These are phyloP conservation scores for Botryosphaeria agaves DNA, from an alignment of 2,329 filamentous ascomycete genomes.

Conservation along the genomic window DNA sequence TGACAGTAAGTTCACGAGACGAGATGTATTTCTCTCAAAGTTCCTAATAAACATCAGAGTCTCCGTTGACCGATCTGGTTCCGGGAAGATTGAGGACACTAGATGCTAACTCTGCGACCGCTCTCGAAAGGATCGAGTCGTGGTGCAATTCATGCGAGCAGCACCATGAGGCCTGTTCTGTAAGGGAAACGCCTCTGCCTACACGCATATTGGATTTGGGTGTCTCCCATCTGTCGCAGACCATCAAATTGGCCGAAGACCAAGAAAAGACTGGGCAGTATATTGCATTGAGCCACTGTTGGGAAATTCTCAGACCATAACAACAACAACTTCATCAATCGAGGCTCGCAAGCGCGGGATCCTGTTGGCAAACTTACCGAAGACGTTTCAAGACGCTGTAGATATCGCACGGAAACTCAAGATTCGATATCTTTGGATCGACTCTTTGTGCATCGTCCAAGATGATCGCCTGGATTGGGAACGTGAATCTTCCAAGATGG, in stretches of 20 bases:
- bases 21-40: too few relatives aligned
- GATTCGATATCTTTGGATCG: slow-evolving; percentile 14
- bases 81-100: too few relatives aligned
- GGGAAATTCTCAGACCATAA: background rate
- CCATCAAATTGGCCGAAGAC: background rate
- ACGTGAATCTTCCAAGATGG: slow-evolving; percentile 6
- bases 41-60: too few relatives aligned
- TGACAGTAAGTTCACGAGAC: too few relatives aligned
- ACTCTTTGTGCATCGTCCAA: slow-evolving; percentile 12
- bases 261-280: background rate
- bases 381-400: background rate
- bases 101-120: too few relatives aligned
- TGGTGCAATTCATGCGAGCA: too few relatives aligned
- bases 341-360: background rate
- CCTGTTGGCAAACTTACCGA: background rate
- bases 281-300: background rate
- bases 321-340: too few relatives aligned
- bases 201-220: background rate
- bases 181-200: background rate
- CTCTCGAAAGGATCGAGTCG: too few relatives aligned
- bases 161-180: too few relatives aligned
- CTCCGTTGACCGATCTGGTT: too few relatives aligned
- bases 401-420: slow-evolving; percentile 16
- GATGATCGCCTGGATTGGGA: slow-evolving; percentile 6
- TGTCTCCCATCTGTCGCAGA: background rate